Evolutionary conservation across 1,284 basidiomycete species (phyloP), one percentile per base, ranked within the genome.

Genomic region (Trichosporon sp.): DNA sequence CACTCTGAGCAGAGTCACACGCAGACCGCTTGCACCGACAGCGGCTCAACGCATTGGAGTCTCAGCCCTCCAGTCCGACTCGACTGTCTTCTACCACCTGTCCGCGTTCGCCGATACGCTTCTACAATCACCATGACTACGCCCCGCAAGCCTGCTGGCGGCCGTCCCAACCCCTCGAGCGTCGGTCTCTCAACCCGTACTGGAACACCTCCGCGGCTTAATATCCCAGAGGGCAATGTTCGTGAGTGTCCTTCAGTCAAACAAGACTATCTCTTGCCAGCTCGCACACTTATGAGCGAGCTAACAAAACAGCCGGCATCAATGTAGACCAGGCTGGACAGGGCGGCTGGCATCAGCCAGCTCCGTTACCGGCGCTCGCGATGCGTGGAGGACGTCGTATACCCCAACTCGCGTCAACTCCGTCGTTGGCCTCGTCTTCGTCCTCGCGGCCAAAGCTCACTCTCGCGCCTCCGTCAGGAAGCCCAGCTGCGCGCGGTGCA

Each of bases 181-280:
- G 31, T 36, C 4, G 23, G 32, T 4, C 37, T 54, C 25, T n/a
- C 27, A 13, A n/a, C 14, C 14, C 21, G 29, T n/a, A 29, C 34
- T 7, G 31, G 40, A 44, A 33, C 56, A 13, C 64, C 75, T 16
- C 74, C 75, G 1, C 71, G 71, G 58, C 65, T 81, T 4, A 64
- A 61, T 52, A 81, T 81, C 29, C 79, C 79, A 8, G 36, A 61
- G 23, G 79, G 74, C 37, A 81, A 81, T 62, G 76, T 81, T 68
- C 79, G 79, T 81, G 68, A 78, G 79, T 79, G 40, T 29, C 37
- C 54, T 31, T 2, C 52, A 2, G n/a, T 2, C 52, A 2, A 13
- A 13, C 6, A n/a, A 32, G 32, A n/a, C 31, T 11, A n/a, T 16
- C 14, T 3, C 46, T 19, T 10, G 8, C 32, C 3, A 11, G 19